A percentile compares a stretch with the other conserved stretches of the same genome.
phyloP scores from a whole-genome alignment of 805 yeast species.

The Pichia kluyveri region DNA sequence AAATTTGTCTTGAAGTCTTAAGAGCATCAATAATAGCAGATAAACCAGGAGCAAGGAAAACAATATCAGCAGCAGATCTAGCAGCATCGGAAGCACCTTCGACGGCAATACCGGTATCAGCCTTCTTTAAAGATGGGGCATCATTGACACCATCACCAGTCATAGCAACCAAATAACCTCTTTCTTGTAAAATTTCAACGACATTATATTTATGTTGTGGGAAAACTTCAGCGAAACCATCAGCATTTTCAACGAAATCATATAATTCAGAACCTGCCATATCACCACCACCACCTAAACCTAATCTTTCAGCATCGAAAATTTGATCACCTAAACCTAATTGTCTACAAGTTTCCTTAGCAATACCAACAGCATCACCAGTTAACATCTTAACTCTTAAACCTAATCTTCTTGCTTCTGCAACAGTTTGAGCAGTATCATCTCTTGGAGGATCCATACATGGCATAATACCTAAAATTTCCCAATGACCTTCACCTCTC shows the following conservation, averaged over 20 bases:
- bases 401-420: constrained; percentile 87
- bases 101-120: constrained; percentile 94
- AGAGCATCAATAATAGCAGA: constrained; percentile 91
- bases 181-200: constrained; percentile 88
- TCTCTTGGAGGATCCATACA: constrained; percentile 99
- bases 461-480: constrained; percentile 95
- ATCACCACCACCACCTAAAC: constrained; percentile 88
- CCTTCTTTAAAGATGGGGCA: constrained; percentile 96
- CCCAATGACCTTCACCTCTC: constrained; percentile 99
- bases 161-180: constrained; percentile 98
- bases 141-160: constrained; percentile 99
- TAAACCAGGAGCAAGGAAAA: constrained; percentile 91
- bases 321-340: constrained; percentile 94
- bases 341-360: constrained; percentile 97
- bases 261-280: constrained; percentile 97
- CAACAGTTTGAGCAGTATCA: constrained; percentile 91
- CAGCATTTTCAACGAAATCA: constrained; percentile 95
- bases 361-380: constrained; percentile 99
- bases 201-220: constrained; percentile 96
- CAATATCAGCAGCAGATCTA: constrained; percentile 94
- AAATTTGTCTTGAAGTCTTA: constrained; percentile 92
- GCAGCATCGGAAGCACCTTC: constrained; percentile 98
- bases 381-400: constrained; percentile 95
- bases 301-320: constrained; percentile 93
- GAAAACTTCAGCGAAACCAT: constrained; percentile 98